Evolutionary conservation across 306 rosid species (phyloP), one percentile per base, ranked within the genome.

Genomic region (Prunus fruticosa): DNA sequence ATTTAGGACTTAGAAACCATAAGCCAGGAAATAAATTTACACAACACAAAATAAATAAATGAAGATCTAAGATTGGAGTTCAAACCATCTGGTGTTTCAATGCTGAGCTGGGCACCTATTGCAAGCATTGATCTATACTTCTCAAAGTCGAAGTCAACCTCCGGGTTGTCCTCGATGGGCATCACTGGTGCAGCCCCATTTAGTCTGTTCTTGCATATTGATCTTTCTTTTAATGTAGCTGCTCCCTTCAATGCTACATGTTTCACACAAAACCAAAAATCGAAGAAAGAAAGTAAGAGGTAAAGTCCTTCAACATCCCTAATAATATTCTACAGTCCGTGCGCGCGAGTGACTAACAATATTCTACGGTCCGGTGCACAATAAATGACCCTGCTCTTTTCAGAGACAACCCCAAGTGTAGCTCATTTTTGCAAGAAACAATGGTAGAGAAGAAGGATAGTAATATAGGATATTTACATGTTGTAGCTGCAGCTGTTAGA

Each of bases 401-500:
- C 8, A 52, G 57, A 18, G n/a, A 52, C 9, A 38, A 7, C 43
- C 14, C 18, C 19, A 25, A 6, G 23, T 60, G 32, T 25, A 2
- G n/a, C n/a, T n/a, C n/a, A 30, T 72, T 22, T 54, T 54, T n/a
- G 51, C 20, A 20, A n/a, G 22, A 7, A 53, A 71, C 20, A 3
- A 71, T 34, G 11, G 13, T 54, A 32, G 76, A 34, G 15, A 54
- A 13, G 38, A 47, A 56, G 27, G 28, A 56, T 56, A 60, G 19
- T 16, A 13, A 58, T 58, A 23, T 57, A 23, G 41, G 23, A 43
- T 38, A 30, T 25, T 74, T 85, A 95, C 99, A 89, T 58, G 99
- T 95, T 71, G 96, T 78, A 57, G 99, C 98, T 9, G 98, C 87
- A 11, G 97, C 96, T 22, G 99, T 90, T 76, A 95, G 97, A 27